Evolutionary conservation across 2,329 filamentous ascomycete genomes (phyloP).

Genomic region (Pseudogymnoascus sp.): DNA sequence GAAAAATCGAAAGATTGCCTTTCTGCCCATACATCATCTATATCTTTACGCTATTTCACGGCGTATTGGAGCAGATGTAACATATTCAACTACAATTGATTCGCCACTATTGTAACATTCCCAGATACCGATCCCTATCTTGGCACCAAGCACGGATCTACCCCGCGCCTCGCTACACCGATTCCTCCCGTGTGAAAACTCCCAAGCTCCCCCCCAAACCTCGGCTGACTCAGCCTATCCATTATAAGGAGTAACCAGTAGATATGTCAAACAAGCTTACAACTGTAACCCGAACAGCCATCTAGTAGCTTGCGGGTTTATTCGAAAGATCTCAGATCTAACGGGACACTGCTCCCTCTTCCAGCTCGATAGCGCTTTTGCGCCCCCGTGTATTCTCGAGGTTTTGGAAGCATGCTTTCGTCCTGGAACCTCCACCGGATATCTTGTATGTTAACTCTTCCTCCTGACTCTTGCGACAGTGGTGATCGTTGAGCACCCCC

Average conservation of each 20-base stretch:
- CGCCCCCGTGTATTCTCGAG: conserved; percentile 68
- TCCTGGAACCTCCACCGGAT: conserved; percentile 78
- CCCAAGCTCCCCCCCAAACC: neutral
- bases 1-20: too few species aligned
- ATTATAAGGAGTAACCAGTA: conserved; percentile 6
- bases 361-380: conserved; percentile 79
- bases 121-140: conserved; percentile 3
- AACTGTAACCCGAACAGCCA: neutral
- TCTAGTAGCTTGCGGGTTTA: conserved; percentile 13
- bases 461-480: conserved; percentile 24
- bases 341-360: conserved; percentile 83
- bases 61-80: neutral
- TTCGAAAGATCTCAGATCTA: conserved; percentile 58
- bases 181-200: neutral
- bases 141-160: conserved; percentile 6
- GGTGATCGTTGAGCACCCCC: conserved; percentile 15
- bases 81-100: neutral
- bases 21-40: neutral
- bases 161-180: conserved; percentile 6
- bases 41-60: neutral
- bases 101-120: conserved; percentile 1
- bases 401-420: conserved; percentile 74
- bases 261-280: conserved; percentile 6
- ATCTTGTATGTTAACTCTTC: conserved; percentile 60
- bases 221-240: conserved; percentile 4